These are phyloP conservation scores for Zygoascus tannicola DNA, from an alignment of 805 yeast species.

Conservation along the genomic window DNA sequence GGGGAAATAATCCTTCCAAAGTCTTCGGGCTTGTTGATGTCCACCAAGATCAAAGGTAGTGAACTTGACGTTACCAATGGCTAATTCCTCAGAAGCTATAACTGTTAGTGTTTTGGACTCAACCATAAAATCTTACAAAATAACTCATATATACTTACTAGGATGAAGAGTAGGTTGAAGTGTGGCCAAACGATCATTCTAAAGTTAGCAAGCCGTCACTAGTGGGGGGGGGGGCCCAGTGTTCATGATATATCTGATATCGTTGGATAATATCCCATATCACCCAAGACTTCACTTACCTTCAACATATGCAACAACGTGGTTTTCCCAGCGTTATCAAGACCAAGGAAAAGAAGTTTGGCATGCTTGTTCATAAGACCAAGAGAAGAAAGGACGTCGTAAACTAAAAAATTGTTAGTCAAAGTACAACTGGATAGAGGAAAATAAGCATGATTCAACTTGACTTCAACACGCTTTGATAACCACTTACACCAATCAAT, in stretches of 20 bases:
- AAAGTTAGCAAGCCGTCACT: background rate
- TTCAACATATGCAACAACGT: conserved; percentile 75
- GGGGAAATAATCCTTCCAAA: conserved; percentile 99
- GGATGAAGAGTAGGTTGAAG: conserved; percentile 98
- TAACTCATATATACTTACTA: conserved; percentile 10
- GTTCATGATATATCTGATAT: background rate
- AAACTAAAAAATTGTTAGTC: conserved; percentile 41
- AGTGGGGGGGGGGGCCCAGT: no score
- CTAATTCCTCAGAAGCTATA: conserved; percentile 85
- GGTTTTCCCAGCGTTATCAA: conserved; percentile 97
- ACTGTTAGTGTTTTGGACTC: background rate
- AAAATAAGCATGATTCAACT: no score
- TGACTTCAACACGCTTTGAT: no score
- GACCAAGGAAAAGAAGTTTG: conserved; percentile 87
- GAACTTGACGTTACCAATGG: conserved; percentile 92
- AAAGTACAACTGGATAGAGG: no score
- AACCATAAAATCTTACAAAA: background rate
- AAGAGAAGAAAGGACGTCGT: conserved; percentile 66
- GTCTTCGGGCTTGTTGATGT: conserved; percentile 95
- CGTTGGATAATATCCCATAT: background rate
- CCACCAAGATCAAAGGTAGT: conserved; percentile 99
- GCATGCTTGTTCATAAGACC: conserved; percentile 94
- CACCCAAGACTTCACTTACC: conserved; percentile 11
- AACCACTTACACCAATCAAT: no score
- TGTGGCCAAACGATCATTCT: conserved; percentile 93